Evolutionary conservation across 2,329 filamentous ascomycete genomes (phyloP).

Genomic region (Seiridium cupressi): DNA sequence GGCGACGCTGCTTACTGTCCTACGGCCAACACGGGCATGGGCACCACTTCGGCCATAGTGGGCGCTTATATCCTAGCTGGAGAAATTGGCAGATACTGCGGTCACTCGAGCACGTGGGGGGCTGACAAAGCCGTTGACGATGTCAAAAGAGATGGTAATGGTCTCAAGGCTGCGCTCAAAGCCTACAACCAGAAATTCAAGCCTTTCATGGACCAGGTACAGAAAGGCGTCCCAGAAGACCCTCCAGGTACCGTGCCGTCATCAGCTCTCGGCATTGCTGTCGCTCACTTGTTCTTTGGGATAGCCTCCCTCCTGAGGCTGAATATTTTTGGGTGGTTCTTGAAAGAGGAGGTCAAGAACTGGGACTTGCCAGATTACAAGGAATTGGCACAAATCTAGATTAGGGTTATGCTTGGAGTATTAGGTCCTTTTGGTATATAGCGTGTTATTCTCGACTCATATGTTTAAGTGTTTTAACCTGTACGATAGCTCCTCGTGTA

Average conservation of each 20-base stretch:
- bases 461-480: too few relatives aligned
- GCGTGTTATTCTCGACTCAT: too few relatives aligned
- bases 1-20: constrained; percentile 56
- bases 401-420: not conserved
- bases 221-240: constrained; percentile 23
- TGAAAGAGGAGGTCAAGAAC: constrained; percentile 28
- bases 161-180: constrained; percentile 31
- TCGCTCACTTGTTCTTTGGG: constrained; percentile 28
- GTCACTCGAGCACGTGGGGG: not conserved
- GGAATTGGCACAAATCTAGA: not conserved
- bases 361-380: constrained; percentile 35
- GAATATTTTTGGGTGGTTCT: constrained; percentile 28
- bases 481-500: not conserved
- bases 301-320: constrained; percentile 30
- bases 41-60: constrained; percentile 46
- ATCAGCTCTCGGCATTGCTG: constrained; percentile 26
- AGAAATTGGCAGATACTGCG: constrained; percentile 36
- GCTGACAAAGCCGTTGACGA: not conserved
- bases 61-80: constrained; percentile 57
- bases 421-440: not conserved
- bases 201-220: constrained; percentile 41
- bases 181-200: constrained; percentile 41
- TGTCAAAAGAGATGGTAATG: constrained; percentile 3
- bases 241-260: constrained; percentile 18
- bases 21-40: constrained; percentile 47